These are phyloP conservation scores for Smittium culicis DNA, from an alignment of 371 early-diverging fungal genomes.

Conservation along the genomic window DNA sequence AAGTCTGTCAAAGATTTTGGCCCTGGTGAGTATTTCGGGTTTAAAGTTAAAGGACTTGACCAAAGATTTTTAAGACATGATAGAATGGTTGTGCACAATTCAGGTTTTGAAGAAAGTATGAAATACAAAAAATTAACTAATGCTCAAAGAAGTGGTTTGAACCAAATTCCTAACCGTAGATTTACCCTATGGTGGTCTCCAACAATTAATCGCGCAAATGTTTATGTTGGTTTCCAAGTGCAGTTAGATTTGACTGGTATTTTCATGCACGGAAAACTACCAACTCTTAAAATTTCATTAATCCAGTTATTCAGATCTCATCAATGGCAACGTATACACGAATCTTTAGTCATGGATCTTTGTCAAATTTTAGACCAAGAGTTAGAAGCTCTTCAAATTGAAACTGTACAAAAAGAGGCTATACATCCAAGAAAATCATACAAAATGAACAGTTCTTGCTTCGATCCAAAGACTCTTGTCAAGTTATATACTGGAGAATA, in stretches of 20 bases:
- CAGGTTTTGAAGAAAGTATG: constrained; percentile 50
- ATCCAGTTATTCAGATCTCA: constrained; percentile 98
- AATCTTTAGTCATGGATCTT: constrained; percentile 82
- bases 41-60: constrained; percentile 32
- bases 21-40: constrained; percentile 31
- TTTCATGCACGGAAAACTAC: constrained; percentile 99
- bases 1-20: background rate
- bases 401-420: constrained; percentile 96
- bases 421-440: constrained; percentile 98
- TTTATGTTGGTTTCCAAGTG: constrained; percentile 99
- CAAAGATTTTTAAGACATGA: constrained; percentile 34
- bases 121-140: constrained; percentile 94
- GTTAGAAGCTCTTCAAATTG: constrained; percentile 91
- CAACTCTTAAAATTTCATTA: constrained; percentile 96
- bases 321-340: constrained; percentile 99
- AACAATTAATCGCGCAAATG: constrained; percentile 95
- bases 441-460: constrained; percentile 78
- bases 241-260: constrained; percentile 98
- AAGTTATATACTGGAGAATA: constrained; percentile 16
- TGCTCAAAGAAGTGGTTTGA: constrained; percentile 95
- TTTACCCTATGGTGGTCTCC: constrained; percentile 99
- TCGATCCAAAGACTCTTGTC: constrained; percentile 13
- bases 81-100: constrained; percentile 32
- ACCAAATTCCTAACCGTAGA: constrained; percentile 99
- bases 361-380: constrained; percentile 97